Base-by-base conservation (phyloP, 1,284 basidiomycete species). In the Apiotrichum gamsii region DNA sequence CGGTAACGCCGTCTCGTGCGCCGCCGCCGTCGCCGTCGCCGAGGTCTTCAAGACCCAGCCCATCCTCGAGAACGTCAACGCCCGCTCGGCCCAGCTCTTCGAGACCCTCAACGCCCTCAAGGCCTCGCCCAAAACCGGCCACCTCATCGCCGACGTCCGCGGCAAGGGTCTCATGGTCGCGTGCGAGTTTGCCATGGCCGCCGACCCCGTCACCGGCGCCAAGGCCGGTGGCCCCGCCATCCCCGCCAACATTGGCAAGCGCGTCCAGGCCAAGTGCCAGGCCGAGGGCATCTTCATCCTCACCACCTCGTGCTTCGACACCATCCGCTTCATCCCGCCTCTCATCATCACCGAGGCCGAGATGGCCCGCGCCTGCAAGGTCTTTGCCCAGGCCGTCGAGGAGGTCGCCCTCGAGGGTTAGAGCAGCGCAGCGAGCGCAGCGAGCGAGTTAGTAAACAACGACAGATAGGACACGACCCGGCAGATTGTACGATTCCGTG, bases 1-100 rank as follows among this genome's bases (percentile, higher is more conserved):
- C 10, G 90, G 90, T 24, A 94, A 91, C 63, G 83, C 87, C 0
- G 86, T 94, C 0, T 77, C 85, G 0, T 94, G 90, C 65, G 90
- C 90, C 0, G 90, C 90, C 15, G 90, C 83, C 11, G 77, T 84
- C 32, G 90, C 89, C 0, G 85, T 87, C 28, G 79, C 79, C 28
- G 83, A 93, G 45, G 84, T 79, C 1, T 83, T 94, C 72, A 51
- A 75, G 74, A 82, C 86, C 52, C 87, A 90, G 60, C 81, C 83
- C 20, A 77, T 91, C 40, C 76, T 90, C 30, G 80, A 79, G 10
- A 94, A 94, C 63, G 89, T 90, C 37, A 73, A 79, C 41, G 79
- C 76, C 14, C 79, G 89, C 32, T 90, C 88, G 2, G 64, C 75
- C 39, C 83, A 95, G 67, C 76, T 94, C 18, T 82, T 89, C 54